Percentiles rank a stretch among this genome's conserved stretches.
Evolutionary conservation across 306 rosid species (phyloP).

Genomic region (Acacia acuminata): DNA sequence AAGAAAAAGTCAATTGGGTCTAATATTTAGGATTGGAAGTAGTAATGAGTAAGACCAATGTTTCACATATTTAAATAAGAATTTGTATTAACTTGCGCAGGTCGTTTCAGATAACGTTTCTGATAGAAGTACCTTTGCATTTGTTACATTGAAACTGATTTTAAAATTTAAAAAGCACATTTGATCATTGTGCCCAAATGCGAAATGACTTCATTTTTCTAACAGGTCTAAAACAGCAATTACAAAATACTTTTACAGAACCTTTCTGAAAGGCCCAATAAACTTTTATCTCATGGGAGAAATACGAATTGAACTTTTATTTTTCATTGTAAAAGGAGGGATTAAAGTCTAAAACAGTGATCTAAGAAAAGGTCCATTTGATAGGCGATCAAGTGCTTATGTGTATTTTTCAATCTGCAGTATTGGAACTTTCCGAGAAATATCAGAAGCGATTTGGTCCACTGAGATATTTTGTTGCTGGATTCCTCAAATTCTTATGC

Average conservation of each 20-base stretch:
- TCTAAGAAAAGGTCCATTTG: conserved; percentile 6
- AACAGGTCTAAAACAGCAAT: background rate
- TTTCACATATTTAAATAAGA: background rate
- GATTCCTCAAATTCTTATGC: conserved; percentile 91
- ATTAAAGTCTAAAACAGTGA: conserved; percentile 16
- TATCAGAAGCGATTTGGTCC: conserved; percentile 98
- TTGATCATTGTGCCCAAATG: background rate
- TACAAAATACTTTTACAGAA: background rate
- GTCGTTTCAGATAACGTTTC: background rate
- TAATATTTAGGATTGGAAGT: too few species aligned
- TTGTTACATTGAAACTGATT: background rate
- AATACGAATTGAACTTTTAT: conserved; percentile 8
- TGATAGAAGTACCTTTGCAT: background rate
- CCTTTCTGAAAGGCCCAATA: background rate
- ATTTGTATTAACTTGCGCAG: background rate
- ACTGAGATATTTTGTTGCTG: conserved; percentile 95
- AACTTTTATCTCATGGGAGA: background rate
- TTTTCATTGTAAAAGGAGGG: background rate
- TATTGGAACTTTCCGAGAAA: conserved; percentile 92
- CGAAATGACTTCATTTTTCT: background rate
- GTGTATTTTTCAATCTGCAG: conserved; percentile 52
- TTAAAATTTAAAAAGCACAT: background rate
- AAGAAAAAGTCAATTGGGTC: too few species aligned
- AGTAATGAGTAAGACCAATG: background rate
- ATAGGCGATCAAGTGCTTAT: conserved; percentile 18